Evolutionary conservation across 2,329 filamentous ascomycete species (phyloP), one percentile per base, ranked within the genome.

Genomic region (Diaporthe destruens): DNA sequence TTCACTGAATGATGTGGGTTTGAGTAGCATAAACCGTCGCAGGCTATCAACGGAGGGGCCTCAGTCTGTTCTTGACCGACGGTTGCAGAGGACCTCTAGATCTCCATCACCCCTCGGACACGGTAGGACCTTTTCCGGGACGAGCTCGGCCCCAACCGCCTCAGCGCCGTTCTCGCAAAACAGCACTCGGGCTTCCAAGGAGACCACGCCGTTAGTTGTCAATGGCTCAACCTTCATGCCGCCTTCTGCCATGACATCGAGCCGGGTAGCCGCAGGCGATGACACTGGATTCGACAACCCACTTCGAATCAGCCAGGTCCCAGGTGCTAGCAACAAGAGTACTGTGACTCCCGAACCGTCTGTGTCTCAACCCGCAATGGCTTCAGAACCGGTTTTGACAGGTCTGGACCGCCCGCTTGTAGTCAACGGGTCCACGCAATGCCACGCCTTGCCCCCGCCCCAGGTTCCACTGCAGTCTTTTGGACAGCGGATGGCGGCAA

Each of bases 41-140:
- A 82, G 87, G 16, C 78, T 87, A 14, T 89, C 88, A 0, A 87
- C 87, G 1, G 88, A 89, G 74, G 79, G 86, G 5, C 86, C 87
- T 0, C 88, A 88, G 76, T 84, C 85, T 14, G 84, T 89, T 32
- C 81, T 89, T 8, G 87, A 89, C 69, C 83, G 86, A 32, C 81
- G 87, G 51, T 88, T 89, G 79, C 84, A 84, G 75, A 83, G 87
- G 49, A 85, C 85, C 2, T 89, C 88, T 2, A 84, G 87, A 18
- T 90, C 88, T 6, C 88, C 87, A 16, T 90, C 88, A 4, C 88
- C 88, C 0, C 79, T 88, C 2, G 86, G 87, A 4, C 87, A 88
- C 72, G 79, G 81, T 55, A 84, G 87, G 61, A 82, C 84, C 1
- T 82, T 84, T 42, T 85, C 86, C 0, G 84, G 82, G 5, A 83